phyloP scores from a whole-genome alignment of 73 alveolate species.

The Paramecium tetraurelia region DNA sequence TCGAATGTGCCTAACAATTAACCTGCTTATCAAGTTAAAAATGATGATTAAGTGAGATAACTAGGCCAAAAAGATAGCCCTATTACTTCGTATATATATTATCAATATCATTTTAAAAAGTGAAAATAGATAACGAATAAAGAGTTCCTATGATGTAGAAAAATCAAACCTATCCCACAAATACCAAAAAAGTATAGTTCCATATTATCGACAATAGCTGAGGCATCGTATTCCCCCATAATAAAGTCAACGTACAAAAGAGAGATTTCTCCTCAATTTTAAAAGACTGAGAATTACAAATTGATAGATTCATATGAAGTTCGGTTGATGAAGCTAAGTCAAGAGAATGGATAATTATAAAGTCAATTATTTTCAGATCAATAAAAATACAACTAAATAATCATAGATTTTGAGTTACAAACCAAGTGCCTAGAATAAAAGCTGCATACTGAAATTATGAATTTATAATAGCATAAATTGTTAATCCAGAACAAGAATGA shows the following conservation, averaged over 20 bases:
- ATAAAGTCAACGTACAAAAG: neutral
- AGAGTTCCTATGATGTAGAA: neutral
- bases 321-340: neutral
- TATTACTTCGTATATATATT: neutral
- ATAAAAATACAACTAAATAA: slow-evolving; percentile 9
- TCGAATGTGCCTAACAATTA: neutral
- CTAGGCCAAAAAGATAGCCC: neutral
- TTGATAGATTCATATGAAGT: slow-evolving; percentile 20
- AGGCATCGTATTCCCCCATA: neutral
- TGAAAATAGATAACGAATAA: neutral
- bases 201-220: neutral
- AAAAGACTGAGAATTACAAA: neutral
- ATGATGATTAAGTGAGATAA: neutral
- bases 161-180: neutral
- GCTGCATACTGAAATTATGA: neutral
- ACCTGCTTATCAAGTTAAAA: neutral
- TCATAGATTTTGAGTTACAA: neutral
- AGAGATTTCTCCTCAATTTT: neutral
- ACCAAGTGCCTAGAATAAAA: neutral
- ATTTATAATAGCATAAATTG: neutral
- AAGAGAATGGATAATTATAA: neutral
- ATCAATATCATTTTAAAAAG: neutral
- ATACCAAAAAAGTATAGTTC: neutral
- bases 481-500: slow-evolving; percentile 1
- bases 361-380: neutral